Evolutionary conservation across 768 basidiomycete genomes (phyloP).

Genomic region (Guyanaporus albipodus): DNA sequence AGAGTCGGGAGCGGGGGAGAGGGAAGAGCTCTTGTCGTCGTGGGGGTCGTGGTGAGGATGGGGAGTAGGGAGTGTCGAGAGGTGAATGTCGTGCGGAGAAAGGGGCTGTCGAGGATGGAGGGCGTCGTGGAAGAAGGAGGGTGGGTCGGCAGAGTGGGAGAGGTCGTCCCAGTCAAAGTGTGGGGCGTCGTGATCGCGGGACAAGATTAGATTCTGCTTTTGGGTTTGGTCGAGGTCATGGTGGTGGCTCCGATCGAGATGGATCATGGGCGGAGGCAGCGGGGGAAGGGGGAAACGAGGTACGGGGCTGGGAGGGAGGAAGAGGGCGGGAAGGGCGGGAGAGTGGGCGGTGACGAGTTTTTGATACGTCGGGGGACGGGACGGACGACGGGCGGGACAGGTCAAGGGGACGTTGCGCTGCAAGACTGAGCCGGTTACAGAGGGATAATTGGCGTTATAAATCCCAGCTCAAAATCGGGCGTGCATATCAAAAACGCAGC

Average conservation of each 20-base stretch:
- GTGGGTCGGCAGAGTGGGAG: constrained; percentile 20
- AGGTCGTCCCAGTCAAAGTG: constrained; percentile 36
- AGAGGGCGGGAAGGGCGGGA: not conserved
- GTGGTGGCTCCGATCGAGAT: constrained; percentile 51
- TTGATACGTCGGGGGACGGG: constrained; percentile 1
- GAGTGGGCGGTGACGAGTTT: not conserved
- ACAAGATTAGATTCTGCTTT: constrained; percentile 43
- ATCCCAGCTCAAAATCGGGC: constrained; percentile 30
- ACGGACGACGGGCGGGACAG: constrained; percentile 1
- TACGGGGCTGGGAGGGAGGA: not conserved
- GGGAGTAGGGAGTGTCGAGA: constrained; percentile 5
- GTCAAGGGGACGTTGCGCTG: not conserved
- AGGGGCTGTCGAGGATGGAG: constrained; percentile 18
- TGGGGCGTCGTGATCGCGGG: constrained; percentile 31
- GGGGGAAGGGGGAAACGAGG: not conserved
- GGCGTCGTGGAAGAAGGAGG: constrained; percentile 28
- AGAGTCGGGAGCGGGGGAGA: constrained; percentile 52
- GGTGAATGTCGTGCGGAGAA: constrained; percentile 17
- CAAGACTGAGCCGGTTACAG: constrained; percentile 8
- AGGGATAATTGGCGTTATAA: constrained; percentile 28
- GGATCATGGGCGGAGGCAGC: constrained; percentile 38
- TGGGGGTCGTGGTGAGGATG: constrained; percentile 16
- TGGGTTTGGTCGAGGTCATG: constrained; percentile 36
- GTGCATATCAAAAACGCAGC: constrained; percentile 33
- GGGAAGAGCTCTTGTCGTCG: constrained; percentile 50